Conservation (phyloP, 1,284 basidiomycete genomes). For the Heliocybe sulcata region DNA sequence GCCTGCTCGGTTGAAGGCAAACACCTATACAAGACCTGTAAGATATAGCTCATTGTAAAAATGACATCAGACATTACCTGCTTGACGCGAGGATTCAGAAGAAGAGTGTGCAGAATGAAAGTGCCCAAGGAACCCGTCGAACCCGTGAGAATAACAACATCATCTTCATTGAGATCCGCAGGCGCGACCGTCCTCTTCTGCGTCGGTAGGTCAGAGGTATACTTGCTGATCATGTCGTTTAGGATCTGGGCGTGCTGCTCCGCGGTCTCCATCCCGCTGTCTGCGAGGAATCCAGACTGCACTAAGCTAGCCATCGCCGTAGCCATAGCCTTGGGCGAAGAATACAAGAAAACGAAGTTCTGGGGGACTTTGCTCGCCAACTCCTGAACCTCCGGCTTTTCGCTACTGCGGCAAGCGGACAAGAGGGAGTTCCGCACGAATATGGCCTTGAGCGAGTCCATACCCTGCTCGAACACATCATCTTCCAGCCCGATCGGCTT, state of each 20-base stretch:
- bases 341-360: conserved; percentile 7
- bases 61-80: conserved; percentile 1
- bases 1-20: conserved; percentile 4
- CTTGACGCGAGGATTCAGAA: conserved; percentile 2
- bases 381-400: conserved; percentile 1
- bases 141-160: conserved; percentile 3
- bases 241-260: conserved; percentile 5
- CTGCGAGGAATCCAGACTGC: conserved; percentile 2
- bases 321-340: conserved; percentile 5
- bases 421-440: conserved; percentile 6
- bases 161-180: not conserved
- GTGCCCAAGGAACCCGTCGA: conserved; percentile 3
- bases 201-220: conserved; percentile 4
- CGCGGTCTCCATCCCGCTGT: conserved; percentile 6
- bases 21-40: not conserved
- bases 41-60: not conserved
- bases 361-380: conserved; percentile 5
- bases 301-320: conserved; percentile 3
- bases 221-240: conserved; percentile 5
- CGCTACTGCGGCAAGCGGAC: conserved; percentile 2
- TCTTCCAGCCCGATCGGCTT: conserved; percentile 2
- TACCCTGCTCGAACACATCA: conserved; percentile 6
- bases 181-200: not conserved
- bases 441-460: conserved; percentile 8
- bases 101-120: not conserved